These are phyloP conservation scores for Annulohypoxylon maeteangense DNA, from an alignment of 495 filamentous ascomycete genomes.

Conservation along the genomic window DNA sequence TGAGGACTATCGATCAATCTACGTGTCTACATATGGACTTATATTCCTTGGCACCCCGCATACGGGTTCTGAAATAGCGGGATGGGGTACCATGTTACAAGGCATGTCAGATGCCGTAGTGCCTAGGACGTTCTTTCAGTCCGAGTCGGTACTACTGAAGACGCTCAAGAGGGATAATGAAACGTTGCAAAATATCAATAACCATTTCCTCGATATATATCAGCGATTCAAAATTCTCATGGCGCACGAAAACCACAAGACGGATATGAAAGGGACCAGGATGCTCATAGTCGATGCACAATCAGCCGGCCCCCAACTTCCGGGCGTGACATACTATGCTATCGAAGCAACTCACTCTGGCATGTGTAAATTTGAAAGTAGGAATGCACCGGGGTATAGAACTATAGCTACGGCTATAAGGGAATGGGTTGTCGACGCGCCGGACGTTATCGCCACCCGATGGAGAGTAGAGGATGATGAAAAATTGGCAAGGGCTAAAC, in stretches of 20 bases:
- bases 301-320: constrained; percentile 78
- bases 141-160: constrained; percentile 73
- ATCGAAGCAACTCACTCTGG: constrained; percentile 86
- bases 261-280: constrained; percentile 70
- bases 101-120: constrained; percentile 76
- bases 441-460: constrained; percentile 64
- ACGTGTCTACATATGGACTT: constrained; percentile 84
- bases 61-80: constrained; percentile 78
- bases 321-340: constrained; percentile 78
- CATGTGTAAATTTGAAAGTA: constrained; percentile 87
- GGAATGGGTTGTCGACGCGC: constrained; percentile 72
- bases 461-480: constrained; percentile 73
- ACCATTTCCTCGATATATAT: constrained; percentile 77
- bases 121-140: constrained; percentile 76
- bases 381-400: constrained; percentile 76
- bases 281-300: constrained; percentile 74
- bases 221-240: constrained; percentile 74
- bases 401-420: constrained; percentile 76
- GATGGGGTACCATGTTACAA: constrained; percentile 79
- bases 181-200: constrained; percentile 82
- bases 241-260: constrained; percentile 75
- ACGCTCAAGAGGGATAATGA: constrained; percentile 82
- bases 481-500: constrained; percentile 55
- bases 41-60: constrained; percentile 92
- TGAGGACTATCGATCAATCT: constrained; percentile 79